A percentile compares a stretch with the other conserved stretches of the same genome.
Evolutionary conservation across 208 protist species (phyloP).

Genomic region (Leishmania mexicana): DNA sequence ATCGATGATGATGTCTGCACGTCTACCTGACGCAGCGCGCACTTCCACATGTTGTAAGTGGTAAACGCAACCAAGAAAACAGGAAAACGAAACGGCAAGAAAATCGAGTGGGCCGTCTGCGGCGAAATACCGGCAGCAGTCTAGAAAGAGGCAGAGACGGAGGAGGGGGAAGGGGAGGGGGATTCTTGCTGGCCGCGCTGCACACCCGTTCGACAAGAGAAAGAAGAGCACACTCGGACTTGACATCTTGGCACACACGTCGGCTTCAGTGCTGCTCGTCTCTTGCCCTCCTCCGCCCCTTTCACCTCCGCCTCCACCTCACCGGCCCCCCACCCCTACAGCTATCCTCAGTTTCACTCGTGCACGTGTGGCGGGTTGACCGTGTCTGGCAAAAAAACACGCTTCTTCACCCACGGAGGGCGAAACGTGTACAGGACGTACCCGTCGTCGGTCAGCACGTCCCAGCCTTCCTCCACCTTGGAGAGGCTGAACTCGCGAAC

Average conservation of each 20-base stretch:
- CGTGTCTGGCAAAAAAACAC: slow-evolving; percentile 65
- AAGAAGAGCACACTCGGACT: background rate
- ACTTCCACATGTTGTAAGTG: background rate
- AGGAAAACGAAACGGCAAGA: background rate
- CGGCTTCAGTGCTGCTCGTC: background rate
- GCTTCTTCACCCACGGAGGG: slow-evolving; percentile 83
- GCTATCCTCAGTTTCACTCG: background rate
- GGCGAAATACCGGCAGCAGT: background rate
- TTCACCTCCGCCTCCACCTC: background rate
- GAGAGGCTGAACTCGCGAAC: slow-evolving; percentile 67
- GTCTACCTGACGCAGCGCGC: no score
- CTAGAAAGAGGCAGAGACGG: background rate
- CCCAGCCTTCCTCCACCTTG: slow-evolving; percentile 86
- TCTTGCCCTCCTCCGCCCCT: background rate
- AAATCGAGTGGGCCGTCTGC: background rate
- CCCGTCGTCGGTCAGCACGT: slow-evolving; percentile 81
- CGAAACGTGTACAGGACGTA: slow-evolving; percentile 89
- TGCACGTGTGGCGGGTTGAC: slow-evolving; percentile 39
- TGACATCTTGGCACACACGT: background rate
- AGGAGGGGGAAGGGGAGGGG: background rate
- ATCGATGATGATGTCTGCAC: background rate
- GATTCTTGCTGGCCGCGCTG: background rate
- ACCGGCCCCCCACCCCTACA: background rate
- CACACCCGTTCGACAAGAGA: background rate
- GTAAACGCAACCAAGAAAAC: background rate